phyloP scores from a whole-genome alignment of 2,329 filamentous ascomycete species.

The Phoma sp. region DNA sequence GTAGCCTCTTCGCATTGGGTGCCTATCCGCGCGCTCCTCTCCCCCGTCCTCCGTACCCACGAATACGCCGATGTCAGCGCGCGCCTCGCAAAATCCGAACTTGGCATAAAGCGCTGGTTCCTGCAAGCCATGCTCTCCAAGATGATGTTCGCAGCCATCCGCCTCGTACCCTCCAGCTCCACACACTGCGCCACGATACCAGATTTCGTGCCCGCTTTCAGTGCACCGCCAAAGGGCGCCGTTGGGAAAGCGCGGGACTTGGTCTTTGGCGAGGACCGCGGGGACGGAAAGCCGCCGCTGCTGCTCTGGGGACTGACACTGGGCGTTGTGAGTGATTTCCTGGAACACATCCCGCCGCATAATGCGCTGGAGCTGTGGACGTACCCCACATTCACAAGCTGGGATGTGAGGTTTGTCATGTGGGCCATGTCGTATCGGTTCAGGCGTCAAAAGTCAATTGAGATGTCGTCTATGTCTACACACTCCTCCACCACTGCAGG shows the following conservation, averaged over 20 bases:
- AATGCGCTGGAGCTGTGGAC: slow-evolving; percentile 68
- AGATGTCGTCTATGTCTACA: slow-evolving; percentile 31
- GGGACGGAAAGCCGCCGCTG: slow-evolving; percentile 55
- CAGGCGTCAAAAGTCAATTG: slow-evolving; percentile 46
- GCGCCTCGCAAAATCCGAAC: slow-evolving; percentile 63
- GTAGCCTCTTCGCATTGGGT: slow-evolving; percentile 75
- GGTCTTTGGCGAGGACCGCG: slow-evolving; percentile 31
- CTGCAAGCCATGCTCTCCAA: slow-evolving; percentile 65
- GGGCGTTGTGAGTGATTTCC: slow-evolving; percentile 70
- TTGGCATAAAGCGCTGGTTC: slow-evolving; percentile 61
- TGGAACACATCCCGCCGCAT: slow-evolving; percentile 70
- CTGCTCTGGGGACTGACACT: slow-evolving; percentile 73
- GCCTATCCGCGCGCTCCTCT: slow-evolving; percentile 66
- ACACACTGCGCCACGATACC: slow-evolving; percentile 62
- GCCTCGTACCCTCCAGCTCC: slow-evolving; percentile 66
- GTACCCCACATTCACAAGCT: slow-evolving; percentile 71
- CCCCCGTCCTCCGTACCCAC: slow-evolving; percentile 64
- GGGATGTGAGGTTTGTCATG: slow-evolving; percentile 65
- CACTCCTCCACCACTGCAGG: slow-evolving; percentile 23
- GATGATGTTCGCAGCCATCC: slow-evolving; percentile 72
- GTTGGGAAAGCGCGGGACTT: slow-evolving; percentile 25
- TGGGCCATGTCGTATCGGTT: slow-evolving; percentile 66
- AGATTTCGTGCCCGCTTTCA: slow-evolving; percentile 53
- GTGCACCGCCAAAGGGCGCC: slow-evolving; percentile 14
- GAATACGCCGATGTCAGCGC: slow-evolving; percentile 70